Percentiles rank a stretch among this genome's conserved stretches.
These are phyloP conservation scores for Xylaria arbuscula DNA, from an alignment of 2,329 filamentous ascomycete genomes.

Conservation along the genomic window DNA sequence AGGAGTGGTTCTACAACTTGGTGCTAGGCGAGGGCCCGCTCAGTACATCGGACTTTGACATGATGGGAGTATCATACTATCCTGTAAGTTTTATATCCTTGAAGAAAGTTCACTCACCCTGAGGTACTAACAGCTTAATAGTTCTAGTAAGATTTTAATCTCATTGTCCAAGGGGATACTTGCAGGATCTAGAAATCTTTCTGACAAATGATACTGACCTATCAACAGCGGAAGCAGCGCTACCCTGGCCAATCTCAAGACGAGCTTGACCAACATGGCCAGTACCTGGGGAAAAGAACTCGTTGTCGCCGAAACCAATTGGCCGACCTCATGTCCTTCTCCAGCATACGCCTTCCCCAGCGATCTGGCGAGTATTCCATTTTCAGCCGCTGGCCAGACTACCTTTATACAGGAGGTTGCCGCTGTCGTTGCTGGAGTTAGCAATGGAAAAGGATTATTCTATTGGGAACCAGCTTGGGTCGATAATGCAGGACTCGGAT, in stretches of 20 bases:
- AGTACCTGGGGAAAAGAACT: slow-evolving; percentile 72
- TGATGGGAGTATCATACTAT: slow-evolving; percentile 79
- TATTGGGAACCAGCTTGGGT: slow-evolving; percentile 83
- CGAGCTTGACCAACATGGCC: slow-evolving; percentile 68
- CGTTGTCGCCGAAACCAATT: slow-evolving; percentile 77
- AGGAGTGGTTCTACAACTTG: slow-evolving; percentile 71
- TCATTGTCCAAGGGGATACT: background rate
- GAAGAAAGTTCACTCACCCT: background rate
- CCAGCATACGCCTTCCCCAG: slow-evolving; percentile 69
- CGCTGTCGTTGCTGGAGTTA: slow-evolving; percentile 62
- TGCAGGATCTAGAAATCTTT: background rate
- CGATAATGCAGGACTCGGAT: slow-evolving; percentile 71
- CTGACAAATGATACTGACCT: slow-evolving; percentile 20
- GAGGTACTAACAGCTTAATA: slow-evolving; percentile 15
- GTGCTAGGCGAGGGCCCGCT: slow-evolving; percentile 34
- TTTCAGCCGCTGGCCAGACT: slow-evolving; percentile 71
- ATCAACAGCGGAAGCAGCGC: slow-evolving; percentile 59
- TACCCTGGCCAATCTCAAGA: slow-evolving; percentile 67
- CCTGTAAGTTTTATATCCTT: slow-evolving; percentile 58
- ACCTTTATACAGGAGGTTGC: slow-evolving; percentile 71
- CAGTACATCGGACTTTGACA: slow-evolving; percentile 71
- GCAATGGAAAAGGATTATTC: slow-evolving; percentile 69
- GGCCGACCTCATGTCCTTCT: slow-evolving; percentile 72
- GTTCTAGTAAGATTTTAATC: slow-evolving; percentile 37
- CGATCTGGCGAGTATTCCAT: slow-evolving; percentile 69